Conservation (phyloP, 1,284 basidiomycete genomes). For the Apiotrichum siamense region DNA sequence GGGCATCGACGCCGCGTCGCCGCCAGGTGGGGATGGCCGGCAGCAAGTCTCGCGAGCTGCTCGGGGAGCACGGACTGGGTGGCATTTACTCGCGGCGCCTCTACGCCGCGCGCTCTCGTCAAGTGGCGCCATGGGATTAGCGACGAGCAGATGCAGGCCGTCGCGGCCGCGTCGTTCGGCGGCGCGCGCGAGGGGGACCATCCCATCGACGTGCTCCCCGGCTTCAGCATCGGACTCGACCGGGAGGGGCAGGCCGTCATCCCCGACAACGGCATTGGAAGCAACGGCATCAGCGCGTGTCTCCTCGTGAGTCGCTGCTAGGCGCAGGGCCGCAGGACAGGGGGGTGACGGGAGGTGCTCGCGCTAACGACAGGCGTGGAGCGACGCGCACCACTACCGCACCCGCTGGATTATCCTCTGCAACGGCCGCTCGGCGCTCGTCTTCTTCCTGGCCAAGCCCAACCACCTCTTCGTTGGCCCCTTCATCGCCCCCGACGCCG, state of each 20-base stretch:
- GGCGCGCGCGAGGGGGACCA: neutral
- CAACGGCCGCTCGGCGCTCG: slow-evolving; percentile 7
- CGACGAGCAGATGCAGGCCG: neutral
- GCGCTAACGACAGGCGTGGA: slow-evolving; percentile 6
- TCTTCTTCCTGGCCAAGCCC: slow-evolving; percentile 11
- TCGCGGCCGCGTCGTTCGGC: neutral
- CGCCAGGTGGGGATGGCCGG: slow-evolving; percentile 1
- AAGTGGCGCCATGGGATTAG: slow-evolving; percentile 4
- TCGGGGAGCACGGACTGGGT: slow-evolving; percentile 1
- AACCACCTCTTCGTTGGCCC: slow-evolving; percentile 7
- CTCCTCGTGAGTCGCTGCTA: slow-evolving; percentile 9
- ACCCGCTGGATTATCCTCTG: slow-evolving; percentile 11
- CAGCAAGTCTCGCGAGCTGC: neutral
- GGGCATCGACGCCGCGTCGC: neutral
- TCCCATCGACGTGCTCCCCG: slow-evolving; percentile 4
- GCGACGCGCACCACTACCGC: slow-evolving; percentile 8
- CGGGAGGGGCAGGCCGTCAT: neutral
- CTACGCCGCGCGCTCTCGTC: neutral
- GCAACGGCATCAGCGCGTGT: neutral
- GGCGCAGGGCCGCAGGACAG: no score
- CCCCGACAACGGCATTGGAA: neutral
- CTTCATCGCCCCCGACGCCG: slow-evolving; percentile 3
- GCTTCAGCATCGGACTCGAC: slow-evolving; percentile 2
- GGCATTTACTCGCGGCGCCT: neutral
- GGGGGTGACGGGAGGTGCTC: accelerated